Conservation (phyloP, 768 basidiomycete species). For the Tulasnella sp. region DNA sequence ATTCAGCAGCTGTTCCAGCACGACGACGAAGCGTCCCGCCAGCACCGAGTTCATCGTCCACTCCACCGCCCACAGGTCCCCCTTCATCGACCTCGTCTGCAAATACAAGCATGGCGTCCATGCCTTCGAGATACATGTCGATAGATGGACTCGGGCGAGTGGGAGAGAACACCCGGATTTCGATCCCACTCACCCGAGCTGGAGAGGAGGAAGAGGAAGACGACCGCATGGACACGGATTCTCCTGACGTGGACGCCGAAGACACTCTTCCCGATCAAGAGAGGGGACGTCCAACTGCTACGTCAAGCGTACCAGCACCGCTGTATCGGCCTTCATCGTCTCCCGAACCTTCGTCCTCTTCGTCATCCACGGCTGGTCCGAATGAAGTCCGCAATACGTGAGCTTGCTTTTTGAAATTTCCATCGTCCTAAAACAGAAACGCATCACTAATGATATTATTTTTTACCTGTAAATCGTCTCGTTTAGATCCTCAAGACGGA, state of each 20-base stretch:
- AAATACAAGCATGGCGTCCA: neutral
- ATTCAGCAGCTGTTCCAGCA: neutral
- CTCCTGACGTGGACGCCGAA: neutral
- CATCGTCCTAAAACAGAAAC: no score
- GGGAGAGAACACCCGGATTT: neutral
- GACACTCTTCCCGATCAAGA: no score
- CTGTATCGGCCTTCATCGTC: no score
- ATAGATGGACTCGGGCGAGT: neutral
- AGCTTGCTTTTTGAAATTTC: no score
- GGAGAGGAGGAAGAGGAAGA: neutral
- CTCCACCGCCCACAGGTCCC: neutral
- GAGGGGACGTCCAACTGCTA: no score
- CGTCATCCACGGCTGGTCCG: no score
- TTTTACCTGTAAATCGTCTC: no score
- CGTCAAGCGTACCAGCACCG: no score
- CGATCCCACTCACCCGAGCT: neutral
- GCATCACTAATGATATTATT: no score
- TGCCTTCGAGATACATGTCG: neutral
- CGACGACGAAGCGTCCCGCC: neutral
- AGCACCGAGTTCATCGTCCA: neutral
- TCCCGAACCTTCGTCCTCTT: no score
- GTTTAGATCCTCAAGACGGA: no score
- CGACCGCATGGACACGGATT: neutral
- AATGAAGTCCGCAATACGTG: no score
- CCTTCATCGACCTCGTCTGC: neutral